Evolutionary conservation across 192 early-diverging fungal genomes (phyloP).

Genomic region (Dimargaris xerosporica): DNA sequence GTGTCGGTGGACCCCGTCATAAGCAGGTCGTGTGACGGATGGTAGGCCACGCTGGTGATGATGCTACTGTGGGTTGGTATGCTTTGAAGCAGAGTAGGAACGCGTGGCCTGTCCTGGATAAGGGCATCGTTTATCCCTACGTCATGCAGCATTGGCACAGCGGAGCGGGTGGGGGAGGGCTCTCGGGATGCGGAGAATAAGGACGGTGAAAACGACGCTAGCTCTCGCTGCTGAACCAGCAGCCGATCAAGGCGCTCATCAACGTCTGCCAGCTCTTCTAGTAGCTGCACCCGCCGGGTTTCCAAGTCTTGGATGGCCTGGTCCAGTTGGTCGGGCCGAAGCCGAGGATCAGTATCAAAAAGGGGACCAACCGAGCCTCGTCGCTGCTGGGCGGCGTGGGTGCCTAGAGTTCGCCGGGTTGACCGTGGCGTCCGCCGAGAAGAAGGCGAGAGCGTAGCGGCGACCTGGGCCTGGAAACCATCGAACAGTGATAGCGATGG

Average conservation of each 20-base stretch:
- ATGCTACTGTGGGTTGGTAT: constrained; percentile 1
- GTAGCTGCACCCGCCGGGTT: not conserved
- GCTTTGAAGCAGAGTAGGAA: not conserved
- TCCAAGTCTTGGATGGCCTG: constrained; percentile 7
- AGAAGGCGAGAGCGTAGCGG: too few species aligned
- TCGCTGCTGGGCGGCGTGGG: too few species aligned
- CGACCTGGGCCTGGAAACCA: too few species aligned
- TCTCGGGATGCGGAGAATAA: not conserved
- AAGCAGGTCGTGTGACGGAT: constrained; percentile 34
- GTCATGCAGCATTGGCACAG: not conserved
- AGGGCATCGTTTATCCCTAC: not conserved
- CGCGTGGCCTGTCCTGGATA: not conserved
- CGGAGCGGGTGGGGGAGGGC: not conserved
- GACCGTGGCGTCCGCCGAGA: too few species aligned
- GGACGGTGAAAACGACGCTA: not conserved
- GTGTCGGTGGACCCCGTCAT: constrained; percentile 53
- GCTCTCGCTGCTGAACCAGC: not conserved
- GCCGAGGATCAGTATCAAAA: too few species aligned
- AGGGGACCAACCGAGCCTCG: too few species aligned
- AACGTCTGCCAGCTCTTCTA: not conserved
- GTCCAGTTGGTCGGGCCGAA: not conserved
- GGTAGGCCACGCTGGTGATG: constrained; percentile 39
- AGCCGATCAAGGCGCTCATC: not conserved
- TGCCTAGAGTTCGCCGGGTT: too few species aligned
- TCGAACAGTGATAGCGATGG: too few species aligned